These are phyloP conservation scores for Plasmodium chabaudi DNA, from an alignment of 169 alveolate genomes.

Conservation along the genomic window DNA sequence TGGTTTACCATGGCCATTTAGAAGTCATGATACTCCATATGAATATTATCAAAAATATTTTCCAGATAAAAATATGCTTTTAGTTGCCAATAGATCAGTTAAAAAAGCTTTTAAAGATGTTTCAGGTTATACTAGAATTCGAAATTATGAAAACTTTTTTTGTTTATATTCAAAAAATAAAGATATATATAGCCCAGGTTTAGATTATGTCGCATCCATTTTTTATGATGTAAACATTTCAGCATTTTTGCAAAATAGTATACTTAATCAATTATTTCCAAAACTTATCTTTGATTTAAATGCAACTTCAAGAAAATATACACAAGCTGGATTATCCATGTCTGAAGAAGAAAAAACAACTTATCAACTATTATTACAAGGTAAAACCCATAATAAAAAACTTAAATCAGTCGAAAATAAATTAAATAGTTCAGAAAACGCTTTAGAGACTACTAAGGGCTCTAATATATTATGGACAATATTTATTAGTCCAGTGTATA, in stretches of 20 bases:
- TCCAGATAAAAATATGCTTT: constrained; percentile 24
- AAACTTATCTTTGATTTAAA: constrained; percentile 13
- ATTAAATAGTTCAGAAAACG: too few species aligned
- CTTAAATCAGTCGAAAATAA: neutral
- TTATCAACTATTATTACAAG: neutral
- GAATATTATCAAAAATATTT: constrained; percentile 43
- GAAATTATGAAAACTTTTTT: constrained; percentile 41
- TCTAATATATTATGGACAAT: too few species aligned
- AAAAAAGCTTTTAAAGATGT: constrained; percentile 3
- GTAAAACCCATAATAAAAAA: neutral
- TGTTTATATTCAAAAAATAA: constrained; percentile 32
- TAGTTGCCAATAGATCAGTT: constrained; percentile 19
- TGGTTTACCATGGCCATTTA: constrained; percentile 66
- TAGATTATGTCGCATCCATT: constrained; percentile 41
- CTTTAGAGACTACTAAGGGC: too few species aligned
- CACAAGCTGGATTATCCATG: neutral
- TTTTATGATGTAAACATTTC: constrained; percentile 44
- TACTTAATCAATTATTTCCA: constrained; percentile 38
- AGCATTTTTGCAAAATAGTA: constrained; percentile 27
- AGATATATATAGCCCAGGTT: constrained; percentile 15
- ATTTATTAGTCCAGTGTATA: constrained; percentile 4
- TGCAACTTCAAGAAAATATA: neutral
- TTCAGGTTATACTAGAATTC: constrained; percentile 28
- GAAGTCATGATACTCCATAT: constrained; percentile 39
- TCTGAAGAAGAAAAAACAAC: constrained; percentile 5